Conservation (phyloP, 306 rosid species). For the Lagenaria siceraria region DNA sequence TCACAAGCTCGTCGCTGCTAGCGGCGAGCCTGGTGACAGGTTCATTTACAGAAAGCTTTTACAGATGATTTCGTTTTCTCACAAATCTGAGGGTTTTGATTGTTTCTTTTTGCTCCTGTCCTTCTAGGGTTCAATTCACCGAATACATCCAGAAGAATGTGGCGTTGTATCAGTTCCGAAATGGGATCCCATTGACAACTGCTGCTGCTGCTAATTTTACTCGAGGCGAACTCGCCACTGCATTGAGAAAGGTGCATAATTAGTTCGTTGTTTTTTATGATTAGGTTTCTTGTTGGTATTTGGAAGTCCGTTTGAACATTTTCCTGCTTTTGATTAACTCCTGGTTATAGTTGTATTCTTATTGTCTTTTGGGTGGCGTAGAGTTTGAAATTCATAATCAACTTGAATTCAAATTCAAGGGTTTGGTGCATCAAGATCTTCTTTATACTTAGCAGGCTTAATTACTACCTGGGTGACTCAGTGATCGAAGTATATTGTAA, state of each 20-base stretch:
- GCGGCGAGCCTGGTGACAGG: slow-evolving; percentile 95
- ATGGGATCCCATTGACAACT: slow-evolving; percentile 63
- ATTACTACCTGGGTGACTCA: not conserved
- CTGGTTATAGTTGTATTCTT: not conserved
- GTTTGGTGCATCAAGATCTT: not conserved
- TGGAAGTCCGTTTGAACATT: not conserved
- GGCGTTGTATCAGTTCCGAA: slow-evolving; percentile 59
- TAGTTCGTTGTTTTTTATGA: not conserved
- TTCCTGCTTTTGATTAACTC: not conserved
- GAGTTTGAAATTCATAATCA: not conserved
- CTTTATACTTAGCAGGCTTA: not conserved
- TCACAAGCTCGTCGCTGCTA: slow-evolving; percentile 89
- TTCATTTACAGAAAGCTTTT: slow-evolving; percentile 1
- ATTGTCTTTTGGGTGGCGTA: not conserved
- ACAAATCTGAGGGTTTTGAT: not conserved
- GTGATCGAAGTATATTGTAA: not conserved
- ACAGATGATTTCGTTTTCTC: slow-evolving; percentile 6
- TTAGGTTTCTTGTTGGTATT: not conserved
- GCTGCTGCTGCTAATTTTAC: slow-evolving; percentile 79
- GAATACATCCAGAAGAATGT: slow-evolving; percentile 75
- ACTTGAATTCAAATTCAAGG: not conserved
- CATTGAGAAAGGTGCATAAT: slow-evolving; percentile 49
- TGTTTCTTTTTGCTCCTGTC: not conserved
- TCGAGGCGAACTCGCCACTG: slow-evolving; percentile 71
- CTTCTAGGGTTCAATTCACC: slow-evolving; percentile 55